Base-by-base conservation (phyloP, 352 stramenopile species). In the Phytophthora brassicae region DNA sequence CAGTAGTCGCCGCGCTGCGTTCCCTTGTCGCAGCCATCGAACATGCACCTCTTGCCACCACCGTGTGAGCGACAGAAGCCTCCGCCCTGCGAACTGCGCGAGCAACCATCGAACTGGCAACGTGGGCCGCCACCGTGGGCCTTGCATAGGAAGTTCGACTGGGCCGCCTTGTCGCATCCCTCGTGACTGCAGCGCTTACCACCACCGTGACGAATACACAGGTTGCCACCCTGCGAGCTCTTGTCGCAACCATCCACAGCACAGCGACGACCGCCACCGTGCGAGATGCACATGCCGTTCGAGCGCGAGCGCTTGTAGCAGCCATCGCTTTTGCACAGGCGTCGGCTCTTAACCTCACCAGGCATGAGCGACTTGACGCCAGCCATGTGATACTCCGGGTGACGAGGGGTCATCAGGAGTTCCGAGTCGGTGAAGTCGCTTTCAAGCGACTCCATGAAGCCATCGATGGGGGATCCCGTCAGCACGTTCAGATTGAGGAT, bases 221-320 rank as follows among this genome's bases (percentile, higher is more conserved):
- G 62, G 59, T 91, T 89, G 51, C 82, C 79, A 29, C 86, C 84
- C 70, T 93, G 84, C 22, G 72, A 86, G 68, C 79, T 91, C 77
- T 90, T 90, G 59, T 91, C 74, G 53, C 88, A 96, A 4, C 81
- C 84, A 4, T 90, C 79, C 3, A 93, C 74, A 23, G 77, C 71
- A 58, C 88, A 96, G 45, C 86, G 85, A 26, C 79, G 78, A 47
- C 86, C 86, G 45, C 88, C 86, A 12, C 88, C 86, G 56, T 94
- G 88, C 19, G 85, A 86, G 52, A 92, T 96, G 77, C 87, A 95
- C 54, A 96, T 57, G 8, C 84, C 87, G 62, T 91, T 88, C 28
- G 84, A 95, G 56, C 89, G 86, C 36, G 84, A 90, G 52, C 89
- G 86, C 81, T 95, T 95, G 69, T 86, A 86, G 81, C 89, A 96